Percentiles rank a stretch among this genome's conserved stretches.
Evolutionary conservation across 371 early-diverging fungal species (phyloP).

Genomic region (Rhizopus sp.): DNA sequence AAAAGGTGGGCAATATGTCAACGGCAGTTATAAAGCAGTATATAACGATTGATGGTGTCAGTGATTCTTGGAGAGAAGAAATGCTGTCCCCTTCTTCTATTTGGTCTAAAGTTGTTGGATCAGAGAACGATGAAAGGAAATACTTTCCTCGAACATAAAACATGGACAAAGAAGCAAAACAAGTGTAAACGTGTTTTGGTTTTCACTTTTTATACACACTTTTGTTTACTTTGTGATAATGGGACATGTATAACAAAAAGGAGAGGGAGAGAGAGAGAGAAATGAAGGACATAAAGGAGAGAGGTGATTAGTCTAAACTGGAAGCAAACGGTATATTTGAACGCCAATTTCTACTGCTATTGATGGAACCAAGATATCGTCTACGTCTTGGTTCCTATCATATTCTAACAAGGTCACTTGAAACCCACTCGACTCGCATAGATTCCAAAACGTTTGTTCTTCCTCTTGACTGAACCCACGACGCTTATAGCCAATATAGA

Average conservation of each 20-base stretch:
- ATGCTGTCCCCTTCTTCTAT: not conserved
- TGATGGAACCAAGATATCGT: constrained; percentile 28
- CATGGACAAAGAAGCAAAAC: constrained; percentile 18
- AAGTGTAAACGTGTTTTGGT: not conserved
- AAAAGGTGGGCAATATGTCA: constrained; percentile 15
- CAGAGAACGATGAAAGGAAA: constrained; percentile 30
- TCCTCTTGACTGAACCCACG: constrained; percentile 42
- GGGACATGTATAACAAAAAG: constrained; percentile 7
- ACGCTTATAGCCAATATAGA: constrained; percentile 63
- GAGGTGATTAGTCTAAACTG: not conserved
- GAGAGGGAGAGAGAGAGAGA: not conserved
- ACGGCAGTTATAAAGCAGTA: constrained; percentile 1
- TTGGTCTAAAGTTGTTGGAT: constrained; percentile 1
- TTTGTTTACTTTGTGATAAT: not conserved
- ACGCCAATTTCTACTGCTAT: constrained; percentile 31
- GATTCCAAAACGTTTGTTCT: constrained; percentile 49
- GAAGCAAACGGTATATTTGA: constrained; percentile 36
- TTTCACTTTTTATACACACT: not conserved
- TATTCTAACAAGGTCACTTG: constrained; percentile 18
- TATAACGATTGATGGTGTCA: not conserved
- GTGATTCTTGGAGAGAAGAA: not conserved
- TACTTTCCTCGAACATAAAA: constrained; percentile 44
- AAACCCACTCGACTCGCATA: constrained; percentile 30
- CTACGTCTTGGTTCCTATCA: constrained; percentile 17
- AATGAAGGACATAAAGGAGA: constrained; percentile 1